Conservation (phyloP, 1,284 basidiomycete species). For the Melampsora medusae region DNA sequence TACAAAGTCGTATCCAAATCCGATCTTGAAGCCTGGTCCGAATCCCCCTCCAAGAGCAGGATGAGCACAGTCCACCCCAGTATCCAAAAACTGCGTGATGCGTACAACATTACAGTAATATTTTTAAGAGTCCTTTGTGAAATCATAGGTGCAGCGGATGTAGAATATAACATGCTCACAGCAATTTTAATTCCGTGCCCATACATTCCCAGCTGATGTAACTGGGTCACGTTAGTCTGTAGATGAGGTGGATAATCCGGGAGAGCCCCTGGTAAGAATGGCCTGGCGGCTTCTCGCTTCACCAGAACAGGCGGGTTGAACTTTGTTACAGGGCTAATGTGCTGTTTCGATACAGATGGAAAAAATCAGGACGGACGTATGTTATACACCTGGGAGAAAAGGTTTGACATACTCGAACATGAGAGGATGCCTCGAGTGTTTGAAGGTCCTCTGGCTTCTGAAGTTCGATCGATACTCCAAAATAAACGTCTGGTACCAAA, state of each 20-base stretch:
- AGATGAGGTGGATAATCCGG: conserved; percentile 55
- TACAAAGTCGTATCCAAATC: conserved; percentile 63
- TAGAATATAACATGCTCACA: background rate
- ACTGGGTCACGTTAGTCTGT: conserved; percentile 61
- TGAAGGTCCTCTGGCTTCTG: conserved; percentile 12
- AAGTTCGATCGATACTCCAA: conserved; percentile 30
- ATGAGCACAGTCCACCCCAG: conserved; percentile 63
- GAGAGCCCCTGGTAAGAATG: background rate
- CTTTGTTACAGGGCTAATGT: conserved; percentile 13
- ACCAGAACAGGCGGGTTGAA: background rate
- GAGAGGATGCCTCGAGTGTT: conserved; percentile 14
- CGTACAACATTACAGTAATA: conserved; percentile 59
- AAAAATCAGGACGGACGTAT: background rate
- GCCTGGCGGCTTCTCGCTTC: background rate
- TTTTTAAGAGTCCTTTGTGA: conserved; percentile 61
- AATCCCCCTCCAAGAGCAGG: conserved; percentile 66
- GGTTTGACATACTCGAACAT: conserved; percentile 13
- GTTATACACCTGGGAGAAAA: background rate
- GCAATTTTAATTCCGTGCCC: conserved; percentile 40
- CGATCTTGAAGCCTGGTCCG: conserved; percentile 64
- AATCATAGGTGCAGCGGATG: too few relatives aligned
- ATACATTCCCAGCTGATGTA: conserved; percentile 45
- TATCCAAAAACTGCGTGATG: conserved; percentile 50
- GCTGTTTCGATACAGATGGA: background rate
- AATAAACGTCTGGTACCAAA: conserved; percentile 30